Base-by-base conservation (phyloP, 2,329 filamentous ascomycete species). In the Cercospora brassicicola region DNA sequence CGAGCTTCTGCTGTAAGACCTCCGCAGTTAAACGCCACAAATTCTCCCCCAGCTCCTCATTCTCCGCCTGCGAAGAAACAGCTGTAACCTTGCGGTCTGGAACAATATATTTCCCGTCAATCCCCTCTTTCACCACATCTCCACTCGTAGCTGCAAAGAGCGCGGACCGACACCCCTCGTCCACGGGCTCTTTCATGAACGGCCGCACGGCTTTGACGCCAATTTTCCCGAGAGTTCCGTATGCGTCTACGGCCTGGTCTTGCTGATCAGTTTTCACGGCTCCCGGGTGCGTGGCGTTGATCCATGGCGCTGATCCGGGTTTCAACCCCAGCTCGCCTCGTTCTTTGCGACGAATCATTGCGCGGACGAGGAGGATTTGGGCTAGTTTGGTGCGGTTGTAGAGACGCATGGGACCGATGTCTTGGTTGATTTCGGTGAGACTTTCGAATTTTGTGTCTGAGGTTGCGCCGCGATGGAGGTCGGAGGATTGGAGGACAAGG, bases 341-440 rank as follows among this genome's bases (percentile, higher is more conserved):
- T 28, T 76, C 73, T 64, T 81, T 79, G 18, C 81, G 78, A 26
- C 79, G 75, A 30, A 79, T 74, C 1, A 86, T 73, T 1, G 82
- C 80, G 7, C 78, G 80, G 9, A 81, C 77, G 51, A 84, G 82
- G 5, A 85, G 75, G 13, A 86, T 75, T 67, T 84, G 81, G 1
- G 83, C 83, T 13, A 86, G 81, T 73, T 86, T 86, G 7, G 79
- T 81, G 60, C 84, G 81, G 55, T 78, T 80, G 76, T 86, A 85
- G n/a, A 85, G 78, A 23, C 80, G 79, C 31, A 78, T 79, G 1
- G 83, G 73, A 1, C 84, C 84, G 57, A 86, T 81, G 64, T 85
- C 83, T 33, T 78, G 75, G 69, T 85, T 85, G 28, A 86, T 81
- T 69, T 85, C 84, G 0, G 78, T 74, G 15, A 84, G 64, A n/a